Evolutionary conservation across 176 grass and related monocot genomes (phyloP).

Genomic region (Oryza australiensis): DNA sequence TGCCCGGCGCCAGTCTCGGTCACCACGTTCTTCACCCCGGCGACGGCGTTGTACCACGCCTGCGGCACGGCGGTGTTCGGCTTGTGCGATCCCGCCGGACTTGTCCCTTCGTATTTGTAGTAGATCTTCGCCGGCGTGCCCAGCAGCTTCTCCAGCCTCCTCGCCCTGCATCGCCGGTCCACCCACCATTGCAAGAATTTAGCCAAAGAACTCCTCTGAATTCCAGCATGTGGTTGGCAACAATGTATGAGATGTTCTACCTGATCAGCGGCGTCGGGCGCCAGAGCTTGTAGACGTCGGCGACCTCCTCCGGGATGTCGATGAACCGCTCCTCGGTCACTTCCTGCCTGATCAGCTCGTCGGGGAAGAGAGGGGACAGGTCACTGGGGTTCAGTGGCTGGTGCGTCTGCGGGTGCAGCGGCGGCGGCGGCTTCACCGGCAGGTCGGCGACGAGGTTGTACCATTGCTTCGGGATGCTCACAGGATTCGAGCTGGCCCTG

Average conservation of each 20-base stretch:
- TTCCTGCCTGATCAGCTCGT: constrained; percentile 92
- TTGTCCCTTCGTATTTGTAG: constrained; percentile 98
- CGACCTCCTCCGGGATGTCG: constrained; percentile 78
- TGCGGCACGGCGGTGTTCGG: constrained; percentile 95
- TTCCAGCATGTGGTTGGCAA: not conserved
- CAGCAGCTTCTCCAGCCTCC: constrained; percentile 79
- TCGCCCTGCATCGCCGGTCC: constrained; percentile 43
- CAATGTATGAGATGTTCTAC: not conserved
- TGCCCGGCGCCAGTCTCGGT: constrained; percentile 95
- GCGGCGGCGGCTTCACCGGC: constrained; percentile 79
- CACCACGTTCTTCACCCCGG: constrained; percentile 78
- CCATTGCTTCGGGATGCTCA: constrained; percentile 93
- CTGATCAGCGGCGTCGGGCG: constrained; percentile 92
- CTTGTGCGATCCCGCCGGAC: constrained; percentile 93
- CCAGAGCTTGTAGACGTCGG: constrained; percentile 80
- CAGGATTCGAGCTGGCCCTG: constrained; percentile 32
- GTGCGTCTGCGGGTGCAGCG: constrained; percentile 78
- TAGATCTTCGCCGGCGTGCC: constrained; percentile 92
- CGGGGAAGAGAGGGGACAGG: constrained; percentile 80
- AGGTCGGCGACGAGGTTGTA: constrained; percentile 92
- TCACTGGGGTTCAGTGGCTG: constrained; percentile 66
- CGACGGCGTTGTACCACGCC: constrained; percentile 81
- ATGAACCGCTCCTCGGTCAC: constrained; percentile 69
- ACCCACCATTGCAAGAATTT: not conserved
- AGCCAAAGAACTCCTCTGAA: not conserved